Base-by-base conservation (phyloP, 768 basidiomycete species). In the Suillus bovinus region DNA sequence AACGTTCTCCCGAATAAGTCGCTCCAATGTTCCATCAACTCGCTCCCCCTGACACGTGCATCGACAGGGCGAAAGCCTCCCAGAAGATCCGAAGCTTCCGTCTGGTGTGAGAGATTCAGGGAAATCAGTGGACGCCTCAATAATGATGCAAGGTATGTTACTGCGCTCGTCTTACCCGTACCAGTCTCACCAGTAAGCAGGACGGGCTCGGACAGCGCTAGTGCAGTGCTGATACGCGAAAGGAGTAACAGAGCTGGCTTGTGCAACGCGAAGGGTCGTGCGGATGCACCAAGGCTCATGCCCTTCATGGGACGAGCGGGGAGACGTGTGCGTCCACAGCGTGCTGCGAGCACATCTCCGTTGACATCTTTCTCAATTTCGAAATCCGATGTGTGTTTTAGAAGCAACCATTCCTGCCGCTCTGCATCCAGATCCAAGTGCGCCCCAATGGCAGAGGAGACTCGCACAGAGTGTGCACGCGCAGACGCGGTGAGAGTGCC, bases 21-120 rank as follows among this genome's bases (percentile, higher is more conserved):
- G 65, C 89, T 75, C 79, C 96, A 99, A 29, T 81, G 80, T 60
- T 83, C 80, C 64, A 95, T 88, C 46, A 97, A 74, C 33, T 78
- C 79, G 9, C 84, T 82, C 0, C 87, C 95, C 13, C 93, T 88
- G 0, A 94, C 76, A 14, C 90, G 86, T 7, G 94, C 86, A 72
- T 99, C 94, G 8, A 99, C 80, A n/a, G 97, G 97, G 72, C 95
- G 96, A 74, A 96, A 95, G 0, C 96, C 96, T 41, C 97, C 97
- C 5, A 99, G 79, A 4, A 99, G 78, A 75, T 99, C 97, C 3
- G 93, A 89, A 1, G 93, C 90, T 73, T 99, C 96, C 1, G 96
- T 97, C 74, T 99, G 97, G 70, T 96, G 93, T 2, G 94, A 97
- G 68, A 99, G 74, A 72, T 99, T 99, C 61, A 99, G 83, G 0